These are phyloP conservation scores for Trypanosoma rangeli DNA, from an alignment of 208 protist species.

Conservation along the genomic window DNA sequence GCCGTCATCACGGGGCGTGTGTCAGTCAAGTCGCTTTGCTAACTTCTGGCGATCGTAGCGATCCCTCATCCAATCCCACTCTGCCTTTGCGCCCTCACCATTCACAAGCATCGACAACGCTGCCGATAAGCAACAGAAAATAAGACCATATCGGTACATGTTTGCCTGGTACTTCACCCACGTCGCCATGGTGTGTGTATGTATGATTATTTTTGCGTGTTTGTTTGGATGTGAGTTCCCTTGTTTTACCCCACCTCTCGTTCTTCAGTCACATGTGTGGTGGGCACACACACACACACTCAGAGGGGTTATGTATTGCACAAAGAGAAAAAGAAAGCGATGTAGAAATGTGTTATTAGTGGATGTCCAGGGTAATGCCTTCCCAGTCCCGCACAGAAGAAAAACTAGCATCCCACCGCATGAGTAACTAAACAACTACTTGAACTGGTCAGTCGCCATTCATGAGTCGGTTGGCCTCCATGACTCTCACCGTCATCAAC, in stretches of 20 bases:
- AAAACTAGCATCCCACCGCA: not conserved
- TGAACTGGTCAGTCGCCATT: slow-evolving; percentile 18
- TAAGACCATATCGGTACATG: slow-evolving; percentile 70
- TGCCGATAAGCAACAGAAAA: slow-evolving; percentile 76
- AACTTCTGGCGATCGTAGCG: slow-evolving; percentile 16
- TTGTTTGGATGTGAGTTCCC: not conserved
- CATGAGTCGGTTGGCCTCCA: slow-evolving; percentile 72
- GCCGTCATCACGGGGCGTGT: no score
- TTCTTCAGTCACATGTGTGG: not conserved
- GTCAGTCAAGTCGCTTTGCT: not conserved
- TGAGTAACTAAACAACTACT: not conserved
- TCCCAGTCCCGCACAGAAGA: not conserved
- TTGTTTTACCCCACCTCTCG: not conserved
- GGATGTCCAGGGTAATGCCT: not conserved
- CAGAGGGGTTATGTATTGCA: no score
- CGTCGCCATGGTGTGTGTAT: slow-evolving; percentile 17
- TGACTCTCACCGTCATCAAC: slow-evolving; percentile 59
- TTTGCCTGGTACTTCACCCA: slow-evolving; percentile 53
- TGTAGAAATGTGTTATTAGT: not conserved
- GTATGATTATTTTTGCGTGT: not conserved
- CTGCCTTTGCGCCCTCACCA: slow-evolving; percentile 36
- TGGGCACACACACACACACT: slow-evolving; percentile 5
- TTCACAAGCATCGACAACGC: slow-evolving; percentile 50
- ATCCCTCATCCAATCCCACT: slow-evolving; percentile 72
- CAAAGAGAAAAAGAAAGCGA: not conserved